Evolutionary conservation across 2,329 filamentous ascomycete species (phyloP).

Genomic region (Grosmannia clavigera): DNA sequence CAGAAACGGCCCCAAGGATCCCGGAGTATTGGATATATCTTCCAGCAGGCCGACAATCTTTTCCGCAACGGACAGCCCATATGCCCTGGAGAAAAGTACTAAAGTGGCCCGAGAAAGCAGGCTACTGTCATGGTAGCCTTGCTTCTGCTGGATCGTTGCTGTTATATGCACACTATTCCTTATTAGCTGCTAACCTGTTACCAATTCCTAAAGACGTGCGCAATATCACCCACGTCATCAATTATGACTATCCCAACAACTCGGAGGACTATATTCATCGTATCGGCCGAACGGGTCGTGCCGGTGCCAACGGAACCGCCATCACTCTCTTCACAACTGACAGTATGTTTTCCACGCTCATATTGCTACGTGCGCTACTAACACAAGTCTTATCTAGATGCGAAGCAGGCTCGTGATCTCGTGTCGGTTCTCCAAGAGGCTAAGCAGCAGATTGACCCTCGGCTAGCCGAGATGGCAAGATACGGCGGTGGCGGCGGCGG

Average conservation of each 20-base stretch:
- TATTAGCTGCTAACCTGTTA: conserved; percentile 57
- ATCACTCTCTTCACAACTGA: conserved; percentile 99
- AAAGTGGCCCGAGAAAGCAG: conserved; percentile 35
- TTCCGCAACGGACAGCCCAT: conserved; percentile 49
- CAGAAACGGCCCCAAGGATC: conserved; percentile 36
- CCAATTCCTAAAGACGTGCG: conserved; percentile 83
- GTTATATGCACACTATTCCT: conserved; percentile 28
- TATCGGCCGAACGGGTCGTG: conserved; percentile 91
- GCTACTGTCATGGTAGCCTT: conserved; percentile 29
- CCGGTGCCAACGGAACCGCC: conserved; percentile 86
- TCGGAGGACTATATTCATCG: conserved; percentile 97
- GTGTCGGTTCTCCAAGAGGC: conserved; percentile 86
- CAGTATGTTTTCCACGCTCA: conserved; percentile 48
- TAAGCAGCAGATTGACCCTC: conserved; percentile 95
- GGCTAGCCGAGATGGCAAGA: conserved; percentile 89
- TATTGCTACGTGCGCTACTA: neutral
- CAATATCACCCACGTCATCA: conserved; percentile 99
- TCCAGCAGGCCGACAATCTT: conserved; percentile 35
- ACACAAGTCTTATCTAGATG: conserved; percentile 37
- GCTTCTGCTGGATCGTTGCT: conserved; percentile 51
- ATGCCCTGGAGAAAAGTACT: conserved; percentile 41
- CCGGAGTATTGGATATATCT: conserved; percentile 37
- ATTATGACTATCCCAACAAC: conserved; percentile 99
- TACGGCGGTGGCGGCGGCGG: conserved; percentile 75
- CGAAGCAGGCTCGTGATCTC: conserved; percentile 94